These are phyloP conservation scores for Styphnolobium japonicum DNA, from an alignment of 306 rosid genomes.

Conservation along the genomic window DNA sequence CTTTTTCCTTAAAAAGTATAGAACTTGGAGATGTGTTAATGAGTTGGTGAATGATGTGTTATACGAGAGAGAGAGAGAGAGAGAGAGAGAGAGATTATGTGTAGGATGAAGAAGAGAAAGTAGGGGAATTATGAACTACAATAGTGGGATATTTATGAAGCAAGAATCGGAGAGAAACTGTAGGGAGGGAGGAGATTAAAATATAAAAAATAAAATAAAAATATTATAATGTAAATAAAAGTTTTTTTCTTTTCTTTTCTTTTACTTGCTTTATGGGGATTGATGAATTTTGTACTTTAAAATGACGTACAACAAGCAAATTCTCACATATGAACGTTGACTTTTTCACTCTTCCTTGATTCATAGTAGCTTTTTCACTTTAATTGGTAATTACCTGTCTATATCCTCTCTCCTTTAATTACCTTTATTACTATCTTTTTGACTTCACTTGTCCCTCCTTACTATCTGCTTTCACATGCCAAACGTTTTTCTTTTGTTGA, in stretches of 20 bases:
- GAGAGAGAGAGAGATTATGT: not conserved
- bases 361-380: not conserved
- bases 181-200: slow-evolving; percentile 9
- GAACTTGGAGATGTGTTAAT: not conserved
- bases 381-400: not conserved
- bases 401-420: not conserved
- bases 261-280: not conserved
- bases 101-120: not conserved
- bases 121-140: not conserved
- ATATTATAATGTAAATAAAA: not conserved
- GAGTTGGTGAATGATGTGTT: not conserved
- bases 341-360: slow-evolving; percentile 20
- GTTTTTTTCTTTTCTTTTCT: not conserved
- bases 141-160: slow-evolving; percentile 41
- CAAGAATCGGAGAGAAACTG: slow-evolving; percentile 24
- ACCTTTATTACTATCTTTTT: slow-evolving; percentile 22
- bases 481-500: not conserved
- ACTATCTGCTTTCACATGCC: slow-evolving; percentile 25
- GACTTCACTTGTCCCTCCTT: slow-evolving; percentile 9
- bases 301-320: slow-evolving; percentile 33
- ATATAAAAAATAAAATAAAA: not conserved
- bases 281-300: slow-evolving; percentile 30
- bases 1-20: not conserved
- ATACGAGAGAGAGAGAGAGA: not conserved
- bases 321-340: slow-evolving; percentile 35